Percentiles rank a stretch among this genome's conserved stretches.
phyloP scores from a whole-genome alignment of 768 basidiomycete genomes.

The Botryobasidium botryosum region DNA sequence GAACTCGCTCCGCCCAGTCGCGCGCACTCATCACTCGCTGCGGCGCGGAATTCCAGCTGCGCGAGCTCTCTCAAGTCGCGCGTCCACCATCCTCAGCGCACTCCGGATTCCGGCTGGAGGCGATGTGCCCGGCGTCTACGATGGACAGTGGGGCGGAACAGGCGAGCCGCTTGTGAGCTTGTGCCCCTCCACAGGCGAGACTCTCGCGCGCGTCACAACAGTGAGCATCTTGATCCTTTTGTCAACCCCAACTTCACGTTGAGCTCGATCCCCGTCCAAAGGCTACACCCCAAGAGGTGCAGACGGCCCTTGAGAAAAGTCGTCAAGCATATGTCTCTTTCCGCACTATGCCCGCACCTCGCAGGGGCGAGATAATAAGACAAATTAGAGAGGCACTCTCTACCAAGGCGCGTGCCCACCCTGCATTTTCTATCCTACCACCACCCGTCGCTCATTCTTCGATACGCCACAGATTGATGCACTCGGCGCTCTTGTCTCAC shows the following conservation, averaged over 20 bases:
- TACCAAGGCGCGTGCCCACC: conserved; percentile 36
- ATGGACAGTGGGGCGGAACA: conserved; percentile 58
- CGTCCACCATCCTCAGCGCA: conserved; percentile 45
- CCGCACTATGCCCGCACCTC: conserved; percentile 68
- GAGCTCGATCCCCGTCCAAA: conserved; percentile 15
- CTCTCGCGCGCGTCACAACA: conserved; percentile 54
- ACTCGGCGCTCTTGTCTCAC: conserved; percentile 63
- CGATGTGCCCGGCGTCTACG: conserved; percentile 59
- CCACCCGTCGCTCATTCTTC: background rate
- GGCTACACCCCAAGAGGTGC: conserved; percentile 60
- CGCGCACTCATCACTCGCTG: conserved; percentile 27
- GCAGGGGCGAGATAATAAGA: conserved; percentile 72
- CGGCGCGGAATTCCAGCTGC: too few relatives aligned
- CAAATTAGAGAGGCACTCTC: conserved; percentile 74
- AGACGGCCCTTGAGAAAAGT: conserved; percentile 46
- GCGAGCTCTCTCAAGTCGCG: conserved; percentile 38
- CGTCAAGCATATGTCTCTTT: conserved; percentile 57
- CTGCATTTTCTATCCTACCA: conserved; percentile 1
- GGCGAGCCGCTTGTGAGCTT: conserved; percentile 52
- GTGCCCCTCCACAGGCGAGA: conserved; percentile 80
- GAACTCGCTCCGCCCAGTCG: too few relatives aligned
- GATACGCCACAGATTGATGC: conserved; percentile 59
- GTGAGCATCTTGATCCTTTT: conserved; percentile 26
- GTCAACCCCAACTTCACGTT: background rate
- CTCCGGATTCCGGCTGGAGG: conserved; percentile 41